Evolutionary conservation across 2,329 filamentous ascomycete genomes (phyloP).

Genomic region (Dactylellina cionopaga): DNA sequence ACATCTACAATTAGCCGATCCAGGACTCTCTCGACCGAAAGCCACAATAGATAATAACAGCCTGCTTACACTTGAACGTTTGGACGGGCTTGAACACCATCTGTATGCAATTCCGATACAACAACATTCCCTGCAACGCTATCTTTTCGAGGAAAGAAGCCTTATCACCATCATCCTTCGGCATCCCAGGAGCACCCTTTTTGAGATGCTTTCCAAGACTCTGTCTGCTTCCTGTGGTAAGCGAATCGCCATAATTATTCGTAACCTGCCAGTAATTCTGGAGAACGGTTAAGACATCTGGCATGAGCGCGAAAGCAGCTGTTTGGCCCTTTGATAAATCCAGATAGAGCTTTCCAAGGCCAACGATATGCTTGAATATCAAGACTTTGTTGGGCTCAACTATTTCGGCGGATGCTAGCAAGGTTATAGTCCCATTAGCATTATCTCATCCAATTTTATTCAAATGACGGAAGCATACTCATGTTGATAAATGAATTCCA

Average conservation of each 20-base stretch:
- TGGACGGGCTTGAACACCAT: constrained; percentile 84
- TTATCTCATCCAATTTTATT: not conserved
- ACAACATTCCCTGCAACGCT: constrained; percentile 81
- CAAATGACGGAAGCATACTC: constrained; percentile 20
- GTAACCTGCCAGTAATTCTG: constrained; percentile 87
- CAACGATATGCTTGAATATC: constrained; percentile 85
- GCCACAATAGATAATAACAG: constrained; percentile 69
- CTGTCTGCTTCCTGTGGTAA: constrained; percentile 68
- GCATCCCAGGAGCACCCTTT: constrained; percentile 60
- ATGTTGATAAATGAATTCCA: constrained; percentile 79
- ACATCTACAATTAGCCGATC: constrained; percentile 31
- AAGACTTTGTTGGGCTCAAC: constrained; percentile 58
- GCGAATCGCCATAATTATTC: constrained; percentile 77
- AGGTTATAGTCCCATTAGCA: not conserved
- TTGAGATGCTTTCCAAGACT: constrained; percentile 55
- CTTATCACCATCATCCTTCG: constrained; percentile 61
- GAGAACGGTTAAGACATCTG: constrained; percentile 79
- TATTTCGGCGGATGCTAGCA: constrained; percentile 26
- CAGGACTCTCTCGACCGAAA: not conserved
- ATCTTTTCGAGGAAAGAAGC: constrained; percentile 77
- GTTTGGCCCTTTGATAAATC: constrained; percentile 83
- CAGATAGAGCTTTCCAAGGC: constrained; percentile 90
- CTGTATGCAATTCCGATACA: constrained; percentile 82
- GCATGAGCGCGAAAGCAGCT: constrained; percentile 82
- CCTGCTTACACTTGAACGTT: constrained; percentile 76